Evolutionary conservation across 352 stramenopile species (phyloP).

Genomic region (Bremia lactucae): DNA sequence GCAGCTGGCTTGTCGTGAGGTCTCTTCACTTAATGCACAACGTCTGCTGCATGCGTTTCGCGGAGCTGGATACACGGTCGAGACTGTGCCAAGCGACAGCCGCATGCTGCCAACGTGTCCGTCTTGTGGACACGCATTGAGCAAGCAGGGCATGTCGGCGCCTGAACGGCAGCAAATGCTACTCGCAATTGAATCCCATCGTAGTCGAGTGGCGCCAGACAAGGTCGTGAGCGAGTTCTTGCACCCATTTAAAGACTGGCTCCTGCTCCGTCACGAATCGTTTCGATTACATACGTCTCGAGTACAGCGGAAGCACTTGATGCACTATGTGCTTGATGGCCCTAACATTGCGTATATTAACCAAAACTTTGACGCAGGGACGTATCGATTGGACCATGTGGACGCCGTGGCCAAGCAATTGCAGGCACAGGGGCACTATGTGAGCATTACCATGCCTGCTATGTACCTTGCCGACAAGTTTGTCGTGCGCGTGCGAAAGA

Average conservation of each 20-base stretch:
- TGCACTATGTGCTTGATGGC: constrained; percentile 90
- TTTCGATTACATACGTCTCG: constrained; percentile 20
- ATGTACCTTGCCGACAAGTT: constrained; percentile 58
- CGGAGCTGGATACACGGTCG: constrained; percentile 21
- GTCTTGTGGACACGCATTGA: constrained; percentile 27
- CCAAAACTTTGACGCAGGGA: constrained; percentile 89
- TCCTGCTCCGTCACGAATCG: constrained; percentile 29
- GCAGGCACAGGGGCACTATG: constrained; percentile 53
- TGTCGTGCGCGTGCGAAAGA: constrained; percentile 45
- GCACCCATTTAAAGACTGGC: constrained; percentile 54
- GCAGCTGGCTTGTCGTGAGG: constrained; percentile 39
- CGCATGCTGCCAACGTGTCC: constrained; percentile 29
- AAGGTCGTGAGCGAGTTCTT: constrained; percentile 47
- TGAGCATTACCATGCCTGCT: constrained; percentile 69
- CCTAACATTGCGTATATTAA: constrained; percentile 97
- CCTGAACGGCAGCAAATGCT: constrained; percentile 38
- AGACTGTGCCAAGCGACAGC: constrained; percentile 30
- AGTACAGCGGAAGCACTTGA: too few relatives aligned
- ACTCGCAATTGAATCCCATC: constrained; percentile 41
- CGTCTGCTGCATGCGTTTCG: constrained; percentile 34
- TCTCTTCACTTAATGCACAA: constrained; percentile 36
- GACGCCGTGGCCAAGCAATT: constrained; percentile 86
- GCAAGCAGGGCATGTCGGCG: constrained; percentile 33
- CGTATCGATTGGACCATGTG: constrained; percentile 93
- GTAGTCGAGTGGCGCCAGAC: constrained; percentile 28